These are phyloP conservation scores for Trametes elegans DNA, from an alignment of 768 basidiomycete genomes.

Conservation along the genomic window DNA sequence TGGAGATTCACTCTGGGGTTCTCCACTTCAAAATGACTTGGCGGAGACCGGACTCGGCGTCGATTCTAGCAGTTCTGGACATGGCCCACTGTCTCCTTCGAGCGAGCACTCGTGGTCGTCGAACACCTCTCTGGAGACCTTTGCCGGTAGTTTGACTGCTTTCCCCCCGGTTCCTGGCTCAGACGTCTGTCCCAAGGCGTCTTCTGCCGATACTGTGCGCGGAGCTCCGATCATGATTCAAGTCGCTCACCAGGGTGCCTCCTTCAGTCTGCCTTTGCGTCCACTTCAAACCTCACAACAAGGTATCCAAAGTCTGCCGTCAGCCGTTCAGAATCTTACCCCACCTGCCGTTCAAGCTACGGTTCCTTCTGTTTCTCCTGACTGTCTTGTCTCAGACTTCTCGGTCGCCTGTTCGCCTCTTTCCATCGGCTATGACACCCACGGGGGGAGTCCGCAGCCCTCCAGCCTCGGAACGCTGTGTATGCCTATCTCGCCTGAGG, in stretches of 20 bases:
- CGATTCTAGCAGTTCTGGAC: background rate
- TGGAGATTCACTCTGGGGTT: too few species aligned
- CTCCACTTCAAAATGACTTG: too few species aligned
- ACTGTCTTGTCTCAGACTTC: background rate
- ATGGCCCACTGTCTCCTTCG: background rate
- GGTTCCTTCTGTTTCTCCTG: background rate
- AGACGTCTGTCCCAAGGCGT: background rate
- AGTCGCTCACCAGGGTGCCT: constrained; percentile 5
- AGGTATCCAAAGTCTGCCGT: too few species aligned
- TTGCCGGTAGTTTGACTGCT: background rate
- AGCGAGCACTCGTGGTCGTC: background rate
- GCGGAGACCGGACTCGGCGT: background rate
- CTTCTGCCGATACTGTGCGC: background rate
- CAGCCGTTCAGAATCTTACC: too few species aligned
- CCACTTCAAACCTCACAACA: too few species aligned
- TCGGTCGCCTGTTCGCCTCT: background rate
- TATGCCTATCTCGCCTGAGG: background rate
- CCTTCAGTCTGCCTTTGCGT: constrained; percentile 15
- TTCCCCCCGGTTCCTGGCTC: background rate
- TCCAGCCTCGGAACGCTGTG: background rate
- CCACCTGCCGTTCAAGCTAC: too few species aligned
- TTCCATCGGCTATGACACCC: background rate
- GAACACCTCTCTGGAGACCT: background rate
- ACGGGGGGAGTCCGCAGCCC: background rate
- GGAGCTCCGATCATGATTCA: too few species aligned